Conservation (phyloP, 2,329 filamentous ascomycete species). For the Elsinoe fawcettii region DNA sequence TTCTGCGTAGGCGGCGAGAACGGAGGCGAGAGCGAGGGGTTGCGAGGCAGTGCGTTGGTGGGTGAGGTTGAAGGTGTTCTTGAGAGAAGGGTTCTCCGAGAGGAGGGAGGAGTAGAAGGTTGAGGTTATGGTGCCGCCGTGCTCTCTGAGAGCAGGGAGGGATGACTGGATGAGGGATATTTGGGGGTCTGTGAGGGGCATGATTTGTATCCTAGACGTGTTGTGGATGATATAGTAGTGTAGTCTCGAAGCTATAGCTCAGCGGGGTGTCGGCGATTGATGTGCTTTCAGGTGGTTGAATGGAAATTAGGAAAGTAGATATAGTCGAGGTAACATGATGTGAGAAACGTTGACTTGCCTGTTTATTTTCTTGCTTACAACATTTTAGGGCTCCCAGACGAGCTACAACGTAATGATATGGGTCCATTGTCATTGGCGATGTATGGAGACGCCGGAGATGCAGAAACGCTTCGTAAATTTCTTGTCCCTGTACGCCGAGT, state of each 20-base stretch:
- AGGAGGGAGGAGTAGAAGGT: constrained; percentile 67
- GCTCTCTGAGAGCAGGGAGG: constrained; percentile 58
- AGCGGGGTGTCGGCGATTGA: background rate
- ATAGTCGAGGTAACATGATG: background rate
- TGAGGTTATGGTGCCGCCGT: constrained; percentile 61
- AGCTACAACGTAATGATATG: background rate
- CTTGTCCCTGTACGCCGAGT: constrained; percentile 3
- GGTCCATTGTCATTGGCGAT: background rate
- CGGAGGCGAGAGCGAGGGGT: constrained; percentile 58
- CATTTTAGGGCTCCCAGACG: background rate
- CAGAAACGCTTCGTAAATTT: background rate
- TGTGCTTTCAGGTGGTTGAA: background rate
- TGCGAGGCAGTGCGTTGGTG: constrained; percentile 63
- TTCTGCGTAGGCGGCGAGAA: constrained; percentile 63
- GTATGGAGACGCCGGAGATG: constrained; percentile 11
- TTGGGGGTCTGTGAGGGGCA: constrained; percentile 53
- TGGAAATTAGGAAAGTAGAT: background rate
- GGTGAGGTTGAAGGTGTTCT: constrained; percentile 63
- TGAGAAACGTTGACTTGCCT: background rate
- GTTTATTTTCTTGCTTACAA: constrained; percentile 4
- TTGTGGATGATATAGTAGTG: too few relatives aligned
- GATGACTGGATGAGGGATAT: constrained; percentile 60
- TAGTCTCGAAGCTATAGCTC: background rate
- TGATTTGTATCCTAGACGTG: too few relatives aligned
- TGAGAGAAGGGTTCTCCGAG: constrained; percentile 55